A percentile compares a stretch with the other conserved stretches of the same genome.
Conservation (phyloP, 169 alveolate genomes). For the Eimeria praecox region DNA sequence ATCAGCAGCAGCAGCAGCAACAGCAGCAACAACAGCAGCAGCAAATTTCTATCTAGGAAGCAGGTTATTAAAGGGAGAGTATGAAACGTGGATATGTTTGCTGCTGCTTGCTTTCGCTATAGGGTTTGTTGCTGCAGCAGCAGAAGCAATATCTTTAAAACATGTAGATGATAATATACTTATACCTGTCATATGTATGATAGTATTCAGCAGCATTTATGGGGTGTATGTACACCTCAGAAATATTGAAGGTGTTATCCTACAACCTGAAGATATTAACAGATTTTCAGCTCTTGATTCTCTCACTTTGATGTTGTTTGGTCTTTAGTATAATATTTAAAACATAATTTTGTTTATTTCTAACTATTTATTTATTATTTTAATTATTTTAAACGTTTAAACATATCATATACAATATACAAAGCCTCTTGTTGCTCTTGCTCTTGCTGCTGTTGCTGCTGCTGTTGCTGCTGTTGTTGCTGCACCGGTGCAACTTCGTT, state of each 20-base stretch:
- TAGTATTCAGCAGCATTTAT: neutral
- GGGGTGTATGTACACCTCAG: constrained; percentile 38
- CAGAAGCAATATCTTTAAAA: neutral
- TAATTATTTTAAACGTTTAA: too few species aligned
- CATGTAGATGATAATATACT: neutral
- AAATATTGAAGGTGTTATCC: neutral
- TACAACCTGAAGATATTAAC: neutral
- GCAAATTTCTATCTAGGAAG: too few species aligned
- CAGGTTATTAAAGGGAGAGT: neutral
- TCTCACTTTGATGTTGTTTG: neutral
- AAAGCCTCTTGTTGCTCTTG: too few species aligned
- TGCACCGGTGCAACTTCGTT: too few species aligned
- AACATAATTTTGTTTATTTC: too few species aligned
- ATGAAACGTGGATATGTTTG: neutral
- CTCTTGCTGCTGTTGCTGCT: too few species aligned
- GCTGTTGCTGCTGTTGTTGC: too few species aligned
- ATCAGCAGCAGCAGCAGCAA: too few species aligned
- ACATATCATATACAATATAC: too few species aligned
- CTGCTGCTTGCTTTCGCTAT: neutral
- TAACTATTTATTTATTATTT: too few species aligned
- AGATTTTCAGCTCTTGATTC: neutral
- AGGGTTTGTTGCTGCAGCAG: neutral
- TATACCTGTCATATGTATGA: neutral
- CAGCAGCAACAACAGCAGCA: too few species aligned
- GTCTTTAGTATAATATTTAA: too few species aligned